Base-by-base conservation (phyloP, 257 asterid species). In the Primulina eburnea region DNA sequence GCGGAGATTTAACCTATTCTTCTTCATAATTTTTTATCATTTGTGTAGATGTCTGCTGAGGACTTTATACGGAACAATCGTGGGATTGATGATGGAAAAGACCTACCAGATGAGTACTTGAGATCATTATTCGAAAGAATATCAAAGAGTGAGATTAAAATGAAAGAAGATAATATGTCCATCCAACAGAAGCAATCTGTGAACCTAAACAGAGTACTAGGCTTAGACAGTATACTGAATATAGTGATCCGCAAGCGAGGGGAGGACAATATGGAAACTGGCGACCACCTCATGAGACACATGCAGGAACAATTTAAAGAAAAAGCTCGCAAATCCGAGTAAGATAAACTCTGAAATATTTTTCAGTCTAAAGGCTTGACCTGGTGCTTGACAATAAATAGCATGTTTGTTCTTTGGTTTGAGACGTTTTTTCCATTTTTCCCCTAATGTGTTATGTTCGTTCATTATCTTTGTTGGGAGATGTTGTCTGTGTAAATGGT, bases 281-380 rank as follows among this genome's bases (percentile, higher is more conserved):
- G 97, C 68, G 98, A 94, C 73, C 92, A 88, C 77, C 97, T 91
- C 78, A 89, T 91, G 89, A 84, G 93, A 77, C 95, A 89, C 84
- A 91, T 94, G 99, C 99, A 94, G 85, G 98, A 94, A 72, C 99
- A 94, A 73, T 94, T 94, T 79, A 94, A 94, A 81, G 99, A 94
- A 80, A 94, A 91, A 84, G 98, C 99, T 81, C 96, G 98, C 78
- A 94, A 92, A 79, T 88, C 99, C 3, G 99, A 94, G 99, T 94
- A 94, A 85, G 97, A 74, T 74, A 68, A 33, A 70, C 70, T 71
- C 18, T 34, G 71, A 63, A 71, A 50, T 75, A 56, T 84, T 69
- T 50, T 68, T 43, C 76, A 69, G 64, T 28, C 69, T 58, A 62
- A 40, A 60, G 43, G 47, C 71, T 50, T 53, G 77, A 38, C n/a